Evolutionary conservation across 495 filamentous ascomycete species (phyloP).

Genomic region (Penicillium maclennaniae): DNA sequence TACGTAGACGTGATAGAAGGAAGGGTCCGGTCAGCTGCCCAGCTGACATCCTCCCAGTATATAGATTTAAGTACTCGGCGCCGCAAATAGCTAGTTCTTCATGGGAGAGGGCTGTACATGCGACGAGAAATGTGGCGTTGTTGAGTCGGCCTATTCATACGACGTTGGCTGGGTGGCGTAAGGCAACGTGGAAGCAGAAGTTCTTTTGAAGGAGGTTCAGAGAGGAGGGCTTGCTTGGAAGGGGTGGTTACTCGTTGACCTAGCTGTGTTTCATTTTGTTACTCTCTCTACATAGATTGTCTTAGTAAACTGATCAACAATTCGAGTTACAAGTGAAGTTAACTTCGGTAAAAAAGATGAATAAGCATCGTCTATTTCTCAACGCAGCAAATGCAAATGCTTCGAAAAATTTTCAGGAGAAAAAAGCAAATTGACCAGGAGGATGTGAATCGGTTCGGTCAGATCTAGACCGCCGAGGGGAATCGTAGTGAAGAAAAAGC

Average conservation of each 20-base stretch:
- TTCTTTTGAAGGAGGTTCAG: too few species aligned
- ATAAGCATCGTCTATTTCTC: not conserved
- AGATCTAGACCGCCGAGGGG: slow-evolving; percentile 2
- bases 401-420: not conserved
- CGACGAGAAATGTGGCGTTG: slow-evolving; percentile 23
- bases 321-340: not conserved
- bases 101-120: slow-evolving; percentile 5
- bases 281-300: not conserved
- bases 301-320: not conserved
- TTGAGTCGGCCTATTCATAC: slow-evolving; percentile 30
- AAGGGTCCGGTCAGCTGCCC: too few species aligned
- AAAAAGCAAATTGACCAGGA: not conserved
- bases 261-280: too few species aligned
- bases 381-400: not conserved
- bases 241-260: too few species aligned
- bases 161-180: slow-evolving; percentile 42
- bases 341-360: not conserved
- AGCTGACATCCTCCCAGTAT: too few species aligned
- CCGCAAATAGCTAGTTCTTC: too few species aligned
- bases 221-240: too few species aligned
- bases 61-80: too few species aligned
- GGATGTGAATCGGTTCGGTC: not conserved
- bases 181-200: slow-evolving; percentile 7
- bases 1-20: too few species aligned
- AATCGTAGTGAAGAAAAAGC: slow-evolving; percentile 4